Evolutionary conservation across 257 asterid species (phyloP).

Genomic region (Jasminum sambac): DNA sequence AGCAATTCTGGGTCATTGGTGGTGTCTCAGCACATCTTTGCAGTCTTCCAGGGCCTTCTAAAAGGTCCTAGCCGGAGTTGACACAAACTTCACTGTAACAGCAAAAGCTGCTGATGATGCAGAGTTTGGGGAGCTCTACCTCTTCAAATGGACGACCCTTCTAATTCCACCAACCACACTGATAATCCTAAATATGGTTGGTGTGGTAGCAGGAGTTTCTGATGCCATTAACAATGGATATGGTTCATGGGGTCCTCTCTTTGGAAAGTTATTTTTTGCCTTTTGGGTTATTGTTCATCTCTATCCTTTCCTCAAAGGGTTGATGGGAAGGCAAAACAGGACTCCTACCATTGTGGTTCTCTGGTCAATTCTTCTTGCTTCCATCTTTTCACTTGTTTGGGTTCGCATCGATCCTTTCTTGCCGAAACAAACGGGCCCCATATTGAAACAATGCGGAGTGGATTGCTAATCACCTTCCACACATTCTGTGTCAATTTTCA

Average conservation of each 20-base stretch:
- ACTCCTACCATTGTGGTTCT: slow-evolving; percentile 85
- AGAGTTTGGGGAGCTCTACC: slow-evolving; percentile 83
- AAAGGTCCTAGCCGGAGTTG: slow-evolving; percentile 82
- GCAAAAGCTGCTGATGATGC: slow-evolving; percentile 68
- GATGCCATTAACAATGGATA: slow-evolving; percentile 82
- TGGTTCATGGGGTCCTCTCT: slow-evolving; percentile 78
- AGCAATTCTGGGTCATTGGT: slow-evolving; percentile 90
- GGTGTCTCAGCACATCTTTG: slow-evolving; percentile 85
- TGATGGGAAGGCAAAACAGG: slow-evolving; percentile 85
- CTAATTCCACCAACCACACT: slow-evolving; percentile 83
- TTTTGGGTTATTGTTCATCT: slow-evolving; percentile 90
- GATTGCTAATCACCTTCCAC: slow-evolving; percentile 47
- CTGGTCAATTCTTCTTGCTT: slow-evolving; percentile 80
- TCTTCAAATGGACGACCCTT: slow-evolving; percentile 89
- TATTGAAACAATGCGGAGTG: slow-evolving; percentile 81
- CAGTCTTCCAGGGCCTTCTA: slow-evolving; percentile 87
- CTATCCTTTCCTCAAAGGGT: slow-evolving; percentile 82
- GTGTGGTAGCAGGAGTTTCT: slow-evolving; percentile 80
- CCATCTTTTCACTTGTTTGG: slow-evolving; percentile 87
- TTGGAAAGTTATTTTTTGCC: slow-evolving; percentile 79
- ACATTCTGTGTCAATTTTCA: slow-evolving; percentile 20
- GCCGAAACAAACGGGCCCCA: slow-evolving; percentile 85
- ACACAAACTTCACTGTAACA: slow-evolving; percentile 81
- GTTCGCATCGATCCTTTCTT: slow-evolving; percentile 85
- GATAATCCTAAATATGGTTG: slow-evolving; percentile 75